These are phyloP conservation scores for Brassica incana DNA, from an alignment of 345 rosid genomes.

Conservation along the genomic window DNA sequence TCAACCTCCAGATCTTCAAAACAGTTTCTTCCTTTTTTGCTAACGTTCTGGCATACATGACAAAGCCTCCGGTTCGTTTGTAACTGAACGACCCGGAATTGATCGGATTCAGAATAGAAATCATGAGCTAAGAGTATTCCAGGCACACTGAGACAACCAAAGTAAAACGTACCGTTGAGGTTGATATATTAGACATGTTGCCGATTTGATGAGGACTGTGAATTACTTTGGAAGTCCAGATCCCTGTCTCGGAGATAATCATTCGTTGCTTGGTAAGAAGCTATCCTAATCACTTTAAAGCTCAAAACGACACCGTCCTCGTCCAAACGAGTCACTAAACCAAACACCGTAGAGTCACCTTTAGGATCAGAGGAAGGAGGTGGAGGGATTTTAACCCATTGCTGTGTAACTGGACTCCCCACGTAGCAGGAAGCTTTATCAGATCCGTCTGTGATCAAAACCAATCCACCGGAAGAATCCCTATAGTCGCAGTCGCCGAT, in stretches of 20 bases:
- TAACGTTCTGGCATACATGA: neutral
- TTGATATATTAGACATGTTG: neutral
- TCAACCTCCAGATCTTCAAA: neutral
- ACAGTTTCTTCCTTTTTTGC: neutral
- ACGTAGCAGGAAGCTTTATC: neutral
- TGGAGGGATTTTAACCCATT: neutral
- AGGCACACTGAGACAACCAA: neutral
- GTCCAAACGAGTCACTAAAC: neutral
- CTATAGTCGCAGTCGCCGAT: too few relatives aligned
- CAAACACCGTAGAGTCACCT: neutral
- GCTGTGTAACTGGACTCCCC: neutral
- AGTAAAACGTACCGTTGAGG: neutral
- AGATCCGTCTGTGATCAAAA: neutral
- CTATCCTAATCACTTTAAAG: neutral
- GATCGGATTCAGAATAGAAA: slow-evolving; percentile 3
- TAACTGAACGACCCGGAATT: neutral
- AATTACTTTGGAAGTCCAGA: neutral
- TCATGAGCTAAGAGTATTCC: slow-evolving; percentile 2
- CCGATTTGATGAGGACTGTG: neutral
- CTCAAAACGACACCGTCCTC: neutral
- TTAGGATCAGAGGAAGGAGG: neutral
- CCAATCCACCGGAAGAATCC: neutral
- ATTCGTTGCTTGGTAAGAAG: neutral
- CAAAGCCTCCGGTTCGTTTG: neutral
- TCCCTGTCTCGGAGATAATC: neutral